phyloP scores from a whole-genome alignment of 2,329 filamentous ascomycete species.

The Lachnellula arida region DNA sequence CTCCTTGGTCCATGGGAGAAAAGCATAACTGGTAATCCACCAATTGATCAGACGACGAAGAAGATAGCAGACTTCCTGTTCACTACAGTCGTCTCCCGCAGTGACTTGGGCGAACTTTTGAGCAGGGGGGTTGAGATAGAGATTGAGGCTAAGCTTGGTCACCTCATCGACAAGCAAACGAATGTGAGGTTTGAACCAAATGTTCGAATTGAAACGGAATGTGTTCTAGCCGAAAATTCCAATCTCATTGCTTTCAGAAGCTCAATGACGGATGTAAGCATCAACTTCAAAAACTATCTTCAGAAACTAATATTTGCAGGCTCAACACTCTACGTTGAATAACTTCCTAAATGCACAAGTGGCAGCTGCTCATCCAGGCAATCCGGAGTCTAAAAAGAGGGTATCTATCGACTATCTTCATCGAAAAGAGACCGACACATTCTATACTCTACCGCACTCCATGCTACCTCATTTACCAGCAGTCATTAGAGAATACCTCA shows the following conservation, averaged over 20 bases:
- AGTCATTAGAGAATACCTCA: conserved; percentile 56
- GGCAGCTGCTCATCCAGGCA: conserved; percentile 51
- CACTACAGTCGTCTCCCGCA: conserved; percentile 60
- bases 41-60: conserved; percentile 70
- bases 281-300: conserved; percentile 5
- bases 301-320: conserved; percentile 39
- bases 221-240: conserved; percentile 57
- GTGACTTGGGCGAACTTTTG: conserved; percentile 59
- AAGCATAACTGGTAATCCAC: conserved; percentile 64
- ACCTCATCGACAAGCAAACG: conserved; percentile 68
- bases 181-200: conserved; percentile 55
- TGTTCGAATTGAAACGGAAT: conserved; percentile 65
- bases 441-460: conserved; percentile 66
- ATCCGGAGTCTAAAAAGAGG: conserved; percentile 40
- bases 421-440: conserved; percentile 75
- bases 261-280: conserved; percentile 78
- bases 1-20: conserved; percentile 56
- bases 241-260: conserved; percentile 68
- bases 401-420: conserved; percentile 75
- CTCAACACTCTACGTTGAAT: conserved; percentile 79
- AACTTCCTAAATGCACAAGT: conserved; percentile 73
- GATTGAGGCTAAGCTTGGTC: conserved; percentile 90
- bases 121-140: conserved; percentile 72
- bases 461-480: conserved; percentile 58
- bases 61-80: conserved; percentile 79